phyloP scores from a whole-genome alignment of 345 rosid genomes.

The Angophora floribunda region DNA sequence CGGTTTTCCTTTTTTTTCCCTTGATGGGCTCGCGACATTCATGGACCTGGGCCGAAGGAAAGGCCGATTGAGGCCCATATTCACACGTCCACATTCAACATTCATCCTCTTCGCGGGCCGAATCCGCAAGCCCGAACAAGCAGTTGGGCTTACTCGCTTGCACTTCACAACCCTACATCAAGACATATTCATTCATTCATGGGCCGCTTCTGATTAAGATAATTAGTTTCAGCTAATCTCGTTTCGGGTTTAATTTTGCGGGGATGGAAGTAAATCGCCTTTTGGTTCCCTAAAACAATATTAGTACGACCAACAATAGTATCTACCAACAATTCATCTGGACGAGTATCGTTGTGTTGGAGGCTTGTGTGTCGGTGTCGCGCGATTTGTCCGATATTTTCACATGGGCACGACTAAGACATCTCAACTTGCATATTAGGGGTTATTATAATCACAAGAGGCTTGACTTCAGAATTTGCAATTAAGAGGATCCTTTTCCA shows the following conservation, averaged over 20 bases:
- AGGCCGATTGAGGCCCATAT: neutral
- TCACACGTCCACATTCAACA: accelerated
- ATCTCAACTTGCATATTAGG: neutral
- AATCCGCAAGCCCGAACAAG: neutral
- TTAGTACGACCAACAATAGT: neutral
- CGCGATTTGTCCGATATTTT: neutral
- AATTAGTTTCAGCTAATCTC: neutral
- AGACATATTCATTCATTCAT: neutral
- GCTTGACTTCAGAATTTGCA: neutral
- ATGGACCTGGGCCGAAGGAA: neutral
- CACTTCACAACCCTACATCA: neutral
- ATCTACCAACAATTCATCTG: neutral
- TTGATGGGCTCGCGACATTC: accelerated
- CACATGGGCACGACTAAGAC: accelerated
- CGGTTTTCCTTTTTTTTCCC: neutral
- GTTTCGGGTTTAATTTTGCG: neutral
- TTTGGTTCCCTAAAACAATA: neutral
- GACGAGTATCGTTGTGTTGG: neutral
- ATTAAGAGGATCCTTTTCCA: neutral
- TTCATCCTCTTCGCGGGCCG: neutral
- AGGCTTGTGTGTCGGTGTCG: neutral
- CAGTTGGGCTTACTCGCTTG: neutral
- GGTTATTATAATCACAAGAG: neutral
- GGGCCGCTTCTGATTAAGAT: neutral
- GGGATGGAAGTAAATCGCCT: neutral